phyloP scores from a whole-genome alignment of 208 protist species.

The Crithidia brevicula region DNA sequence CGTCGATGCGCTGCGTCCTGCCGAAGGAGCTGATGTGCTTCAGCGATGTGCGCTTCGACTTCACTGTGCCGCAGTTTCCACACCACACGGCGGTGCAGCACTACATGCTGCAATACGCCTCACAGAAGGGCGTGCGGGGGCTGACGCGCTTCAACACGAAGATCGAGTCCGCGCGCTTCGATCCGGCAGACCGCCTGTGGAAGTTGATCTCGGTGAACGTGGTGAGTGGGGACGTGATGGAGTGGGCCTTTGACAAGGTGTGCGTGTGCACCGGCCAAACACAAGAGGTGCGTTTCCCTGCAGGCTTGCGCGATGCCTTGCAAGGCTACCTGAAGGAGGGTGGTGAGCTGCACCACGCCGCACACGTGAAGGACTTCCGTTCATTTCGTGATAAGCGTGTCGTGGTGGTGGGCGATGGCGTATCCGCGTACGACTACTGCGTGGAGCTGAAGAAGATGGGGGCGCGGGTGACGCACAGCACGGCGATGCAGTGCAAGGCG shows the following conservation, averaged over 20 bases:
- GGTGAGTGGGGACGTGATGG: slow-evolving; percentile 84
- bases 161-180: slow-evolving; percentile 77
- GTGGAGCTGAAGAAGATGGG: slow-evolving; percentile 67
- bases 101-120: slow-evolving; percentile 79
- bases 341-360: slow-evolving; percentile 83
- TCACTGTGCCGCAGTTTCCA: slow-evolving; percentile 81
- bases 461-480: slow-evolving; percentile 80
- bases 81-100: slow-evolving; percentile 82
- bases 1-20: slow-evolving; percentile 81
- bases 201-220: slow-evolving; percentile 90
- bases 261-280: slow-evolving; percentile 89
- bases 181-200: slow-evolving; percentile 51
- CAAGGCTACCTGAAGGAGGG: slow-evolving; percentile 48
- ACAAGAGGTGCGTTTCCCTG: slow-evolving; percentile 77
- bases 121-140: slow-evolving; percentile 62
- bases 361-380: slow-evolving; percentile 89
- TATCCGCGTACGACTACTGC: slow-evolving; percentile 84
- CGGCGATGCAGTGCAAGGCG: slow-evolving; percentile 13
- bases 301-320: slow-evolving; percentile 45
- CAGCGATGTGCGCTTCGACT: slow-evolving; percentile 85
- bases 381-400: slow-evolving; percentile 70
- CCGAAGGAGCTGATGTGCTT: slow-evolving; percentile 90
- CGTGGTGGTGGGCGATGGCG: slow-evolving; percentile 84
- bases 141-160: slow-evolving; percentile 91
- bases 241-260: slow-evolving; percentile 87